These are phyloP conservation scores for Calonectria honghensis DNA, from an alignment of 2,329 filamentous ascomycete genomes.

Conservation along the genomic window DNA sequence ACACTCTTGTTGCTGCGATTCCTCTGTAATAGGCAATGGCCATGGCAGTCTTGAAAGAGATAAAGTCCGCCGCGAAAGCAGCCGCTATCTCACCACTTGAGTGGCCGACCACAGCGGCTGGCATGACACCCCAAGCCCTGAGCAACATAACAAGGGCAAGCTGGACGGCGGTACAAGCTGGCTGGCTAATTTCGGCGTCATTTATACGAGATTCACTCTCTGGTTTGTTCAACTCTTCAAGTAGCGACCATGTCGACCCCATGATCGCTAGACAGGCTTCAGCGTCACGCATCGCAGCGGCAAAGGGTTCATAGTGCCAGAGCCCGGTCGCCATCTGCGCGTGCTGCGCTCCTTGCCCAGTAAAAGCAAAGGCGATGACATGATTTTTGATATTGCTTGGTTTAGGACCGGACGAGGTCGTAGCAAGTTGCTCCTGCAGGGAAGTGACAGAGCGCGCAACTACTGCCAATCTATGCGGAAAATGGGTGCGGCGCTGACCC, in stretches of 20 bases:
- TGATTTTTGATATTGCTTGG: conserved; percentile 3
- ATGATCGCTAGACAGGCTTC: conserved; percentile 15
- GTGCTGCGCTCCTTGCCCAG: conserved; percentile 13
- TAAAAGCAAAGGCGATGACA: conserved; percentile 11
- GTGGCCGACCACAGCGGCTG: conserved; percentile 56
- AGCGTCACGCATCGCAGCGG: conserved; percentile 1
- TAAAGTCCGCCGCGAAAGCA: conserved; percentile 55
- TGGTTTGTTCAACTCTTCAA: conserved; percentile 18
- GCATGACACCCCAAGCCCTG: conserved; percentile 52
- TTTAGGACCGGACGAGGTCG: not conserved
- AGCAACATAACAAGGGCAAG: conserved; percentile 62
- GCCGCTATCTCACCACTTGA: conserved; percentile 61
- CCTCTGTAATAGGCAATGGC: conserved; percentile 42
- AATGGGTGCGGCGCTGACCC: conserved; percentile 54
- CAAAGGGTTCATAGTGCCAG: conserved; percentile 13
- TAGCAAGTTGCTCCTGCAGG: conserved; percentile 10
- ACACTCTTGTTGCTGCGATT: conserved; percentile 41
- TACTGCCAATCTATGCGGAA: conserved; percentile 47
- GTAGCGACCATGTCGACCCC: conserved; percentile 4
- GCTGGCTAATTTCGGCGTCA: conserved; percentile 59
- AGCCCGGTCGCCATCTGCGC: conserved; percentile 1
- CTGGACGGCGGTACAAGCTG: conserved; percentile 65
- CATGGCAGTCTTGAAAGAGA: conserved; percentile 51
- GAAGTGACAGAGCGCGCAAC: conserved; percentile 40
- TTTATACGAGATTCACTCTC: conserved; percentile 52